These are phyloP conservation scores for Euphorbia celastroides DNA, from an alignment of 441 rosid species.

Conservation along the genomic window DNA sequence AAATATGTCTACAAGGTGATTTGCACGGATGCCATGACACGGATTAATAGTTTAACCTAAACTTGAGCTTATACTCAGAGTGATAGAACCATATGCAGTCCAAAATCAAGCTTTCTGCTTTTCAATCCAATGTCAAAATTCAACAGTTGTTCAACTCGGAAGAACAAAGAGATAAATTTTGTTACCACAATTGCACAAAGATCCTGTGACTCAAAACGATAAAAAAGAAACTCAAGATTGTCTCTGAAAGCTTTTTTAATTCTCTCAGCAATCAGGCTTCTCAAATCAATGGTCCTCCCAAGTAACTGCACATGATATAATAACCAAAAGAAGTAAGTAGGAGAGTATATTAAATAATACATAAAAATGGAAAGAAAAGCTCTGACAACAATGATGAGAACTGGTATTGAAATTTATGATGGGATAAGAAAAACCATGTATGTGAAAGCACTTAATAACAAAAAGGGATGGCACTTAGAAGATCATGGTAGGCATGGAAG, in stretches of 20 bases:
- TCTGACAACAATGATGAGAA: background rate
- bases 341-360: background rate
- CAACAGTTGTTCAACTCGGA: slow-evolving; percentile 5
- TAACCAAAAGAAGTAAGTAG: slow-evolving; percentile 20
- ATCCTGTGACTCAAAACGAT: slow-evolving; percentile 97
- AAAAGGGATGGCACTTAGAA: too few relatives aligned
- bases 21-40: background rate
- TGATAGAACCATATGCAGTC: background rate
- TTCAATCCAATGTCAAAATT: background rate
- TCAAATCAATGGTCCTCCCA: slow-evolving; percentile 89
- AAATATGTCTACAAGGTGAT: background rate
- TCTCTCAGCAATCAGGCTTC: slow-evolving; percentile 85
- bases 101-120: background rate
- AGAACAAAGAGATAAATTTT: slow-evolving; percentile 15
- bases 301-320: slow-evolving; percentile 55
- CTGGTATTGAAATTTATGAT: background rate
- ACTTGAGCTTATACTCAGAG: background rate
- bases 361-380: background rate
- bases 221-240: slow-evolving; percentile 94
- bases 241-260: slow-evolving; percentile 96
- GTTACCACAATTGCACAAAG: slow-evolving; percentile 90
- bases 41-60: slow-evolving; percentile 1
- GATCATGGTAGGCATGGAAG: background rate
- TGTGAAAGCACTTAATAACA: background rate
- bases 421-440: too few relatives aligned